Evolutionary conservation across 2,329 filamentous ascomycete genomes (phyloP), one percentile per base, ranked within the genome.

Genomic region (Claviceps quebecensis): DNA sequence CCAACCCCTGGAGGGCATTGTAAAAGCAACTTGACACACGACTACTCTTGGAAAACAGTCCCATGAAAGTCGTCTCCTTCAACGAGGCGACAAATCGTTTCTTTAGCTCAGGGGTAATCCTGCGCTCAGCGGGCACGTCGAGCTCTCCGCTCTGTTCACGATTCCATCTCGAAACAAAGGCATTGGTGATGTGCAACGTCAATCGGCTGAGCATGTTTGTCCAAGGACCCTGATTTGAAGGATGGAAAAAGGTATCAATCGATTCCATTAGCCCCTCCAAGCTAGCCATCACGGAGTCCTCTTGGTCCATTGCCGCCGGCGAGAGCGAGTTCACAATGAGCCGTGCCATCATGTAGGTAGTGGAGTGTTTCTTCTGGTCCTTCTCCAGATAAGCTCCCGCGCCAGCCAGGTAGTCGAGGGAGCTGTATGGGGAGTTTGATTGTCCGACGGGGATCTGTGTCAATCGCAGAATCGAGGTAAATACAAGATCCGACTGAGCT

Each of bases 91-190:
- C 93, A 63, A 98, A 97, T 45, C 93, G 84, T 61, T 76, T 81
- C 72, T 90, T 95, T 57, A 98, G 67, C n/a, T 80, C 81, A 36
- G 81, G 78, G 55, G 82, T 93, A 57, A 98, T 82, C 58, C 75
- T 84, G 50, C 93, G 81, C 48, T 90, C 87, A 40, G 77, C 69
- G 0, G 91, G 90, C 1, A 91, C 79, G 45, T 95, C 86, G 69
- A 95, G 84, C 70, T 98, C 94, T 29, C 88, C 89, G 61, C 82
- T 95, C 63, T 86, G 84, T 68, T 98, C 93, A 49, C 91, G 82
- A 63, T 98, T 97, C 90, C 90, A 98, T 49, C 93, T 83, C 70
- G 95, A 93, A 44, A 98, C 87, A 65, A 98, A 98, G 60, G 95
- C 90, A 65, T 98, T 93, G 2, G 90, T 84, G 5, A 98, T 74